Base-by-base conservation (phyloP, 2,329 filamentous ascomycete species). In the Trichoderma simmonsii region DNA sequence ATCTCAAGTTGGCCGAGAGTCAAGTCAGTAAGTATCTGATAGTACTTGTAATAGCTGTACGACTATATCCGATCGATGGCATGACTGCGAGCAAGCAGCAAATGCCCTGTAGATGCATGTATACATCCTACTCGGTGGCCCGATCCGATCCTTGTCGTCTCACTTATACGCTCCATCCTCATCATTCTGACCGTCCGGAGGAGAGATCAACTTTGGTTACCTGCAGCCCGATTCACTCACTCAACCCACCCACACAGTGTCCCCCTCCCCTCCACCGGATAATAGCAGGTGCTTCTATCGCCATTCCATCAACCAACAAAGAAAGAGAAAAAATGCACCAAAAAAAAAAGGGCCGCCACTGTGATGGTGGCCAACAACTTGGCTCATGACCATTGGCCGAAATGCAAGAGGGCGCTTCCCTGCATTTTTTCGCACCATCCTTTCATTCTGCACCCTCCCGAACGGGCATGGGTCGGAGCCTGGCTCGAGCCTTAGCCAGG, bases 391-490 rank as follows among this genome's bases (percentile, higher is more conserved):
- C 24, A 70, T 70, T 70, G 68, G 68, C 68, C 36, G 21, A 21
- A 11, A 21, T n/a, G 36, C 15, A n/a, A 14, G 56, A 60, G 54
- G 59, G 57, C 68, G 59, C 60, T 63, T 70, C 68, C 32, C 43
- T 26, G 34, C 70, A 34, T 57, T 32, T 51, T 43, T 43, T 21
- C 30, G 54, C 57, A 39, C 66, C 56, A 51, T 69, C 66, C 66
- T 69, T 69, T 69, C 66, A 69, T 69, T 69, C 66, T 69, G 30
- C 66, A 70, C 66, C 60, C 66, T 43, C 71, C 71, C 54, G 51
- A 72, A 72, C 11, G 18, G 71, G 71, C 71, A 51, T 59, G 60
- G 65, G 30, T 15, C 48, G n/a, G 39, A 48, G 59, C 60, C 70
- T 36, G 36, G 63, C 34, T 43, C 57, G 57, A 36, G 39, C 51